Evolutionary conservation across 78 protist genomes (phyloP), one percentile per base, ranked within the genome.

Genomic region (Dictyostelium brefeldianum): DNA sequence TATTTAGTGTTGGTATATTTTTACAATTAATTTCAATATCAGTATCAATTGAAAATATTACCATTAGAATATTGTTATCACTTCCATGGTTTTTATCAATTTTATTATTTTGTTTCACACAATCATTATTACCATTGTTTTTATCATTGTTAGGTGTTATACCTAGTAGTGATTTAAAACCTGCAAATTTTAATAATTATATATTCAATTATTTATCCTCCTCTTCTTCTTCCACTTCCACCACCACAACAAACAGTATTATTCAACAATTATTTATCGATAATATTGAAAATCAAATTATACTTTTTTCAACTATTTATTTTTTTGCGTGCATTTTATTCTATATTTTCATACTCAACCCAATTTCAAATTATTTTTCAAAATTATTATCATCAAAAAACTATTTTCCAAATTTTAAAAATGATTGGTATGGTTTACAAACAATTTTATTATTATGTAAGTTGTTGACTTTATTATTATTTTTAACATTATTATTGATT

Each of bases 271-370:
- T 51, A 14, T 8, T 14, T 51, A 51, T 51, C 4, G 10, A 51
- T 51, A 8, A 51, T 14, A 75, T 85, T 43, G 92, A 85, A 29
- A 31, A 85, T 75, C 92, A 85, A 75, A 85, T 85, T 11, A 59
- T 85, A 2, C 11, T 56, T 20, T 22, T 75, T 15, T 73, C 92
- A 18, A 18, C n/a, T 4, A 18, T 78, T 9, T 85, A 62, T 62
- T 18, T 85, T 27, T 7, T 85, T 2, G 27, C 18, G 12, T 85
- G 92, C 47, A 29, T 75, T 57, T 9, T 78, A 10, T 6, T 85
- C 65, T 87, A 87, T 43, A 31, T 59, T 12, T 15, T 78, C n/a
- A 65, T 87, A 27, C 36, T 77, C 4, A 5, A 17, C 27, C 83
- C 84, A 51, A 25, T 87, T 18, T n/a, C 84, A 18, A 31, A 64